Percentiles rank a stretch among this genome's conserved stretches.
phyloP scores from a whole-genome alignment of 208 protist species.

The Leishmania tarentolae region DNA sequence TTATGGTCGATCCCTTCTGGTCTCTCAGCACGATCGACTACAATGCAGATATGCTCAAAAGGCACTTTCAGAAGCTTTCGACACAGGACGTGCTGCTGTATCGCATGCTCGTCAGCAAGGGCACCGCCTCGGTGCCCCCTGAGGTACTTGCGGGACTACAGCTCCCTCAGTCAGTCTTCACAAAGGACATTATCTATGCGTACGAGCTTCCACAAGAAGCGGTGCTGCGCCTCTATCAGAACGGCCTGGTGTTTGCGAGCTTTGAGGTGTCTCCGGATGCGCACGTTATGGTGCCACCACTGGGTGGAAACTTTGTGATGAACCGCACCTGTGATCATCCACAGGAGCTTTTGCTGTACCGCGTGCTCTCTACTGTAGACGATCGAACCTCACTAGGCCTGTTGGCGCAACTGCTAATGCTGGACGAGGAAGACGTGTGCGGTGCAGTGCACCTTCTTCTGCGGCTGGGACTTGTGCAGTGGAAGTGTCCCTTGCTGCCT shows the following conservation, averaged over 20 bases:
- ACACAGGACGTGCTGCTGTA: constrained; percentile 53
- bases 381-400: constrained; percentile 92
- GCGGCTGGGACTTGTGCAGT: constrained; percentile 89
- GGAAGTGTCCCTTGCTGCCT: constrained; percentile 45
- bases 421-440: constrained; percentile 91
- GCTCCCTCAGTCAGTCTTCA: constrained; percentile 18
- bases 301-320: constrained; percentile 97
- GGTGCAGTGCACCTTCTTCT: constrained; percentile 90
- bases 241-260: constrained; percentile 88
- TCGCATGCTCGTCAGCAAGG: constrained; percentile 45
- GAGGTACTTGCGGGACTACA: constrained; percentile 20
- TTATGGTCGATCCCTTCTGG: constrained; percentile 63
- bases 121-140: constrained; percentile 18
- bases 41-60: constrained; percentile 30
- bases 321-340: constrained; percentile 95
- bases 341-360: constrained; percentile 96
- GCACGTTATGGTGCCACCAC: constrained; percentile 90
- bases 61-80: constrained; percentile 30
- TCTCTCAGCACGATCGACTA: constrained; percentile 44
- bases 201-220: constrained; percentile 57
- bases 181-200: constrained; percentile 40
- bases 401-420: constrained; percentile 91
- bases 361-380: constrained; percentile 95
- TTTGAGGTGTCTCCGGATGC: constrained; percentile 91
- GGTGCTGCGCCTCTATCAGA: constrained; percentile 78